A percentile compares a stretch with the other conserved stretches of the same genome.
Evolutionary conservation across 495 filamentous ascomycete genomes (phyloP).

Genomic region (Trichoderma erinaceum): DNA sequence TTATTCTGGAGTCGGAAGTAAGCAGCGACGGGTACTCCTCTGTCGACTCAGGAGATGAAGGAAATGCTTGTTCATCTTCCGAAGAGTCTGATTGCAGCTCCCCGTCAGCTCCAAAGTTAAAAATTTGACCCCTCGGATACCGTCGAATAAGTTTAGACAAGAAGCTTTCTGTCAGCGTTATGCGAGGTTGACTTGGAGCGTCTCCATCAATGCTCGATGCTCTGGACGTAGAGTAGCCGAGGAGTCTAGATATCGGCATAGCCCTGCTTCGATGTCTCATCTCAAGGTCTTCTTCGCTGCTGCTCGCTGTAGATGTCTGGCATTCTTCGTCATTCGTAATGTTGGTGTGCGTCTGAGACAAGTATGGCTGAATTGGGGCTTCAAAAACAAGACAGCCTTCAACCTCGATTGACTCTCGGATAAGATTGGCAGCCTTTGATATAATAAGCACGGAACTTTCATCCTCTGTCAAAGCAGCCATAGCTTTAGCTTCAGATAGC

Average conservation of each 20-base stretch:
- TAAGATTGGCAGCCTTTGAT: conserved; percentile 42
- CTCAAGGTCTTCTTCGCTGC: conserved; percentile 14
- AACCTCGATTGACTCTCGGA: conserved; percentile 45
- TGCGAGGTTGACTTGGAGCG: background rate
- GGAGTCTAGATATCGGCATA: conserved; percentile 19
- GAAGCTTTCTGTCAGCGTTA: conserved; percentile 29
- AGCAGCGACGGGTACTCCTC: background rate
- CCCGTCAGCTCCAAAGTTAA: conserved; percentile 46
- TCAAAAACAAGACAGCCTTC: conserved; percentile 49
- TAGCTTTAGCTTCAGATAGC: background rate
- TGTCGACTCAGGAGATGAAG: background rate
- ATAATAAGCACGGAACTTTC: background rate
- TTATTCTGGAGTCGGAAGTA: background rate
- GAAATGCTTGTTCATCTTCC: background rate
- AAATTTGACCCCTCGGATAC: conserved; percentile 56
- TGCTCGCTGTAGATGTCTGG: conserved; percentile 15
- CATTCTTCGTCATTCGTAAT: background rate
- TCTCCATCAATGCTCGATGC: conserved; percentile 20
- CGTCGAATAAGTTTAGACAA: conserved; percentile 48
- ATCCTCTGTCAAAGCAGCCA: background rate
- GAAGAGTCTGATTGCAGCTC: conserved; percentile 19
- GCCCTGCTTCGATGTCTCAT: background rate
- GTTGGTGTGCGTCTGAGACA: background rate
- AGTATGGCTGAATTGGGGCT: conserved; percentile 30
- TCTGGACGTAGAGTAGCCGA: conserved; percentile 32